Base-by-base conservation (phyloP, 2,329 filamentous ascomycete genomes). In the Zelopaecilomyces penicillatus region DNA sequence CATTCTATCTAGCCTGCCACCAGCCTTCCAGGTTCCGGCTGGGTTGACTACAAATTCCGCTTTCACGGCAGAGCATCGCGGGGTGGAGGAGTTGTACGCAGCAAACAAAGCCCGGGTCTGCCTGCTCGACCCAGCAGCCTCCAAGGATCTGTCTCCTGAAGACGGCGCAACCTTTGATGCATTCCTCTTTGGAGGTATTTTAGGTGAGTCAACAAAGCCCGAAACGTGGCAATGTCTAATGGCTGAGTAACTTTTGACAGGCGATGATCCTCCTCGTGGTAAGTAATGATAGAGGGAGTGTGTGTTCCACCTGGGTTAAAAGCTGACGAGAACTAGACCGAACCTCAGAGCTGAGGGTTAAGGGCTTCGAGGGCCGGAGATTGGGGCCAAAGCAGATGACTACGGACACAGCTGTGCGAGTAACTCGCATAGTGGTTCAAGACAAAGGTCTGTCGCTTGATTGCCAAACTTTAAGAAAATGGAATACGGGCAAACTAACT, bases 321-420 rank as follows among this genome's bases (percentile, higher is more conserved):
- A 32, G 38, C 47, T 52, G 33, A 49, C 27, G 9, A 19, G 4
- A 30, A 26, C n/a, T 19, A 94, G 91, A 97, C 66, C 83, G 93
- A 50, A 98, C 93, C 4, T 91, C 87, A n/a, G 93, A 98, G 65
- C 71, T 98, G 56, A 82, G 93, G 42, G 89, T 87, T 66, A 95
- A 97, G 63, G 93, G 93, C 3, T 98, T 95, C 57, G 74, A 83
- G 46, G 89, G 91, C 46, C 82, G 93, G 43, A 78, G 93, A 46
- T 73, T 98, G 30, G 93, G 93, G 0, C 87, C 91, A 6, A 83
- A 90, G 56, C 93, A 98, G 66, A 96, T 98, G 91, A 97, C 93
- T 3, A 98, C 93, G 4, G 93, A 98, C 63, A 98, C 93, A 19
- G 93, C 93, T 4, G 93, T 96, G 41, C 78, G 93, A 53, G 91